Base-by-base conservation (phyloP, 1,139 yeast species). In the Chernovozyma sophiae-reginae region DNA sequence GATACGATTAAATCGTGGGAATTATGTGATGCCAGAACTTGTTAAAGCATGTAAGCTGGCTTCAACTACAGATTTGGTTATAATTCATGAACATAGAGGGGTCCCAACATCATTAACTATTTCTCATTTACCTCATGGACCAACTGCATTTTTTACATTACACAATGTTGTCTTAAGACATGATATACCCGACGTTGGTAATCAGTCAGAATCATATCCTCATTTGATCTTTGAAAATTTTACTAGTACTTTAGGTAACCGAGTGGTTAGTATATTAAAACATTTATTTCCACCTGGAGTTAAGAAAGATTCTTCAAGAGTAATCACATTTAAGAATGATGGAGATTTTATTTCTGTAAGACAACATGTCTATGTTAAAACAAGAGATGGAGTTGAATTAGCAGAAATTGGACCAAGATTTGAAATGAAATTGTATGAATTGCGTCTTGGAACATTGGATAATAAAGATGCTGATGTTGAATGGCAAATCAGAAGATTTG, bases 321-420 rank as follows among this genome's bases (percentile, higher is more conserved):
- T 92, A 18, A 82, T 92, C 36, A 86, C 96, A 2, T 94, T 92
- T 65, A 81, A 86, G 31, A 94, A 94, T 58, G 76, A 79, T 41
- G 96, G 90, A 38, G 98, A 92, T 61, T 92, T 79, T 53, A 90
- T 92, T 40, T 78, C 89, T 42, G 97, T 92, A 6, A 77, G 99
- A 60, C 98, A 92, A 56, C 99, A 92, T 56, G 86, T 94, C 2
- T 94, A 85, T 56, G 96, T 90, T 11, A 81, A 79, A 53, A 87
- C 96, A 1, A 79, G 84, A 48, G 96, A 89, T 43, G 77, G 83
- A 25, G 96, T 89, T 3, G 98, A 92, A 56, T 65, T 92, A 43
- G 92, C 97, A 44, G 99, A 92, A 56, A 85, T 94, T 29, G 99
- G 99, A 0, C 99, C 99, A n/a, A 70, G 99, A 43, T 92, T 92